Evolutionary conservation across 208 protist genomes (phyloP), one percentile per base, ranked within the genome.

Genomic region (Trypanosoma mega): DNA sequence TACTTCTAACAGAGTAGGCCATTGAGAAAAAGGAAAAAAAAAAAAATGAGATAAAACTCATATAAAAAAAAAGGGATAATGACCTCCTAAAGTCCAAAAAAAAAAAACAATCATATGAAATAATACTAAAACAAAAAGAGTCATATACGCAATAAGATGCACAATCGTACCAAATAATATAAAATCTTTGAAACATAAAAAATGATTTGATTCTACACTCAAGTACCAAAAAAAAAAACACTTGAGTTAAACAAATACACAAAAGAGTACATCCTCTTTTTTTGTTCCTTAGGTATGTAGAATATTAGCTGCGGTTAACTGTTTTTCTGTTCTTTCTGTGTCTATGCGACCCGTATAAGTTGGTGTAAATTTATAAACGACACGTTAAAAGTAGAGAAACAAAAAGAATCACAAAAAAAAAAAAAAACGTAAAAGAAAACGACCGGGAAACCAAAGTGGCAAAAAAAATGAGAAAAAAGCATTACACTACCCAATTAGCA

Each of bases 1-100:
- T n/a, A n/a, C n/a, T n/a, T n/a, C n/a, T n/a, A n/a, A n/a, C n/a
- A n/a, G n/a, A n/a, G n/a, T n/a, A n/a, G n/a, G n/a, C n/a, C 8
- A 59, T 14, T n/a, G 14, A 43, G 5, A 59, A 60, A 47, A 60
- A 47, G 26, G 48, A 33, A 18, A n/a, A 51, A 56, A 14, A 34
- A 56, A 56, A 31, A 36, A 34, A 8, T 56, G 18, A 20, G 21
- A 30, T 33, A 27, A 16, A 33, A 45, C 24, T 48, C 5, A 27
- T 48, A 18, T 18, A 30, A 51, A 27, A 60, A 61, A 23, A 58
- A 62, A 52, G 37, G 1, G 49, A 48, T 16, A 48, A 16, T 6
- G 6, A 39, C 6, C 6, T 12, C 6, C 34, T 16, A 12, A 39
- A 39, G 34, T 39, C 8, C 34, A 39, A 39, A 39, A 39, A 39